Evolutionary conservation across 805 yeast species (phyloP).

Genomic region (Schwanniomyces sp.): DNA sequence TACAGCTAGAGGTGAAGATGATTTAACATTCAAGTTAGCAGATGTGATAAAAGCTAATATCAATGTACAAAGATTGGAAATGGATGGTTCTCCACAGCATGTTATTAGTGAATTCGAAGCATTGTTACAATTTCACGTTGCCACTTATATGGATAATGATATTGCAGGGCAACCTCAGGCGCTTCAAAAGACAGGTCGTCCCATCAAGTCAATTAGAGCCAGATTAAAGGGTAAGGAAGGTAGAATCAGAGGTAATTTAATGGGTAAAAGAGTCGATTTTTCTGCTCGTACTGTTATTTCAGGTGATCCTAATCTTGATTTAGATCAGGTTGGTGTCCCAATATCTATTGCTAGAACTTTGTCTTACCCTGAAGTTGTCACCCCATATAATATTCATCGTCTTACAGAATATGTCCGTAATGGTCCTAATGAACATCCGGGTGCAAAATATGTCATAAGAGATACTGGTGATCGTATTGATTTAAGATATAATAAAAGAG

Average conservation of each 20-base stretch:
- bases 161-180: slow-evolving; percentile 99
- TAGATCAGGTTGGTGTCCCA: slow-evolving; percentile 99
- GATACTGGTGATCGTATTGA: slow-evolving; percentile 99
- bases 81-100: slow-evolving; percentile 99
- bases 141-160: slow-evolving; percentile 99
- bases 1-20: slow-evolving; percentile 98
- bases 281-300: slow-evolving; percentile 99
- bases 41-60: slow-evolving; percentile 96
- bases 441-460: slow-evolving; percentile 97
- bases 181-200: slow-evolving; percentile 96
- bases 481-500: slow-evolving; percentile 93
- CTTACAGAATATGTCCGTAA: slow-evolving; percentile 91
- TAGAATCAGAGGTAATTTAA: slow-evolving; percentile 94
- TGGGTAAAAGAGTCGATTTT: slow-evolving; percentile 99
- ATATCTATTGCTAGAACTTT: slow-evolving; percentile 92
- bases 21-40: slow-evolving; percentile 94
- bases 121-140: slow-evolving; percentile 93
- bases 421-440: slow-evolving; percentile 99
- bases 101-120: slow-evolving; percentile 96
- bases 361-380: slow-evolving; percentile 95
- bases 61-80: slow-evolving; percentile 94
- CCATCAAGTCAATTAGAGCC: slow-evolving; percentile 98
- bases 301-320: slow-evolving; percentile 96
- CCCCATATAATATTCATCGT: slow-evolving; percentile 94
- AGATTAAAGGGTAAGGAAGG: slow-evolving; percentile 99